Conservation (phyloP, 805 yeast genomes). For the Vanderwaltozyma yarrowii region DNA sequence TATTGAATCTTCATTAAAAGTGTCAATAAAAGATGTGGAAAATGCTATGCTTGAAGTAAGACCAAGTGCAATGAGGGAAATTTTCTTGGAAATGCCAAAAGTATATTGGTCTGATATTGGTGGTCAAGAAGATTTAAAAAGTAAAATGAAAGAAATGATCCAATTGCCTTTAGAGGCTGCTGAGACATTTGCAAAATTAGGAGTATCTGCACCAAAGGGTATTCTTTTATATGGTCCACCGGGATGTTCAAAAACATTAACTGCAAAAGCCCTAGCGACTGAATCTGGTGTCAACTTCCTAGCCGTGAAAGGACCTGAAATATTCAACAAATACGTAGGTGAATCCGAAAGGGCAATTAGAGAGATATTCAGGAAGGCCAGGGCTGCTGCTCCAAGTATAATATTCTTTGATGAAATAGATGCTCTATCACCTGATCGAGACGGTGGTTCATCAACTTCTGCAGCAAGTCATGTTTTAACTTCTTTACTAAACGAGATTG, state of each 20-base stretch:
- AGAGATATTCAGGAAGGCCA: conserved; percentile 84
- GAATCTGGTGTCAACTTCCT: conserved; percentile 90
- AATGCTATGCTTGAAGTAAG: conserved; percentile 67
- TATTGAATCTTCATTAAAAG: conserved; percentile 33
- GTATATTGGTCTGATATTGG: conserved; percentile 93
- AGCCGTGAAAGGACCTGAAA: conserved; percentile 96
- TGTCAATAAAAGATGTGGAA: conserved; percentile 50
- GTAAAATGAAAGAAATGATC: conserved; percentile 78
- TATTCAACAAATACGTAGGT: conserved; percentile 91
- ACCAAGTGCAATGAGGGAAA: conserved; percentile 96
- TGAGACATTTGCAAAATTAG: conserved; percentile 63
- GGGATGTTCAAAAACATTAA: conserved; percentile 91
- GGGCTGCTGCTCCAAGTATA: conserved; percentile 91
- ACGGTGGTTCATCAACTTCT: conserved; percentile 46
- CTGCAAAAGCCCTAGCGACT: conserved; percentile 92
- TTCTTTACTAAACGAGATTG: conserved; percentile 86
- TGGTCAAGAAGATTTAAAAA: conserved; percentile 79
- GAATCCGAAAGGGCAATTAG: conserved; percentile 91
- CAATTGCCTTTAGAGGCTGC: conserved; percentile 82
- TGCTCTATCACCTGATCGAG: conserved; percentile 76
- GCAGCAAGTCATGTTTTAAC: conserved; percentile 82
- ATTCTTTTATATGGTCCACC: conserved; percentile 94
- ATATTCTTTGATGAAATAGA: conserved; percentile 96
- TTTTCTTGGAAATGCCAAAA: conserved; percentile 87
- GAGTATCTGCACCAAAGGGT: conserved; percentile 88